A percentile compares a stretch with the other conserved stretches of the same genome.
phyloP scores from a whole-genome alignment of 805 yeast species.

The Soucietia sequanensis region DNA sequence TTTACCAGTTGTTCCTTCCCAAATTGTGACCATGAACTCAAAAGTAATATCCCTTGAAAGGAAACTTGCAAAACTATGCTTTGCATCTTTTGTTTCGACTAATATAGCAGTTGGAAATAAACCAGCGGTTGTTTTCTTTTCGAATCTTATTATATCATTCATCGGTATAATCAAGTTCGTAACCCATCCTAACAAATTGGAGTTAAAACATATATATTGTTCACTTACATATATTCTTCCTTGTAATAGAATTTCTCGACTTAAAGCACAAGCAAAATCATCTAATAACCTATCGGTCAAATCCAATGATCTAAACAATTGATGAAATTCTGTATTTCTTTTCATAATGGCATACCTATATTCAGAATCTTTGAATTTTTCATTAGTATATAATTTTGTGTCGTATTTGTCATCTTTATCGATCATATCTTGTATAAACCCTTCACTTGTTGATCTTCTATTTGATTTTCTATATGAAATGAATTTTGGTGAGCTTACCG shows the following conservation, averaged over 20 bases:
- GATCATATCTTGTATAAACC: constrained; percentile 8
- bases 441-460: constrained; percentile 29
- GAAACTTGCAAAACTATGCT: constrained; percentile 84
- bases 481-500: constrained; percentile 32
- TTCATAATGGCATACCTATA: constrained; percentile 63
- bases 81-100: constrained; percentile 60
- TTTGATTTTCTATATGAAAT: constrained; percentile 38
- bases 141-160: constrained; percentile 68
- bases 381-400: constrained; percentile 53
- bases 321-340: constrained; percentile 75
- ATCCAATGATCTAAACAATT: constrained; percentile 65
- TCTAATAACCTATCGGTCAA: constrained; percentile 71
- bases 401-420: constrained; percentile 26
- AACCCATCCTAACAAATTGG: constrained; percentile 88
- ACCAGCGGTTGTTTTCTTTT: constrained; percentile 83
- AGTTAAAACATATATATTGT: constrained; percentile 77
- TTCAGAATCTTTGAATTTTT: constrained; percentile 54
- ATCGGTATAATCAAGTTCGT: constrained; percentile 73
- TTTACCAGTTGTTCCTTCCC: constrained; percentile 50
- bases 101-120: constrained; percentile 87
- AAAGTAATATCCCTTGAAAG: constrained; percentile 76
- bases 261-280: constrained; percentile 87
- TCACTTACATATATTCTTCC: constrained; percentile 85
- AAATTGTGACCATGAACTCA: constrained; percentile 64
- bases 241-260: constrained; percentile 81